These are phyloP conservation scores for Colletotrichum viniferum DNA, from an alignment of 2,329 filamentous ascomycete species.

Conservation along the genomic window DNA sequence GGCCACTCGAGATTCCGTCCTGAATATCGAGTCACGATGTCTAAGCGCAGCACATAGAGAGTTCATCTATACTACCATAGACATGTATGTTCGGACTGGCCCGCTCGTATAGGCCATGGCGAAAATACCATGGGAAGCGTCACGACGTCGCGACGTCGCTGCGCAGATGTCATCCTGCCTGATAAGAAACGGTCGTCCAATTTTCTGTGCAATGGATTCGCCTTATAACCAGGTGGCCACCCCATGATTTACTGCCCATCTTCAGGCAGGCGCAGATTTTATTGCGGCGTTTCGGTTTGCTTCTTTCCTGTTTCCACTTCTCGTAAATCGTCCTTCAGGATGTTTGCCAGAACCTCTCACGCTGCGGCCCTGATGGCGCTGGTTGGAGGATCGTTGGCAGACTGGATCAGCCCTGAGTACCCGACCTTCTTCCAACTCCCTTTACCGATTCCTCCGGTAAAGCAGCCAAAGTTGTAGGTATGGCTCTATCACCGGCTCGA, in stretches of 20 bases:
- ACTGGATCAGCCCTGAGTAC: not conserved
- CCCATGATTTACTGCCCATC: not conserved
- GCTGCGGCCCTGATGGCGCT: not conserved
- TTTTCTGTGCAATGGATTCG: not conserved
- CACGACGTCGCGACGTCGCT: not conserved
- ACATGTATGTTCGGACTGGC: not conserved
- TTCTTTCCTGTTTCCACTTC: not conserved
- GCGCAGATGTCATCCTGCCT: not conserved
- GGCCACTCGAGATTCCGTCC: not conserved
- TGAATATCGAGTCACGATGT: not conserved
- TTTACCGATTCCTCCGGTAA: not conserved
- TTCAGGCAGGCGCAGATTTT: not conserved
- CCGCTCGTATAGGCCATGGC: not conserved
- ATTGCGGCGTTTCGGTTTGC: not conserved
- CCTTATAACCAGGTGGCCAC: not conserved
- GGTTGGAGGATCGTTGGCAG: not conserved
- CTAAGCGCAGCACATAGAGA: not conserved
- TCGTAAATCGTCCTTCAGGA: not conserved
- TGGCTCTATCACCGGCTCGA: not conserved
- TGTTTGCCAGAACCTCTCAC: not conserved
- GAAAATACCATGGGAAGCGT: not conserved
- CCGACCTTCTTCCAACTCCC: not conserved
- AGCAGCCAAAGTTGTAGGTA: not conserved
- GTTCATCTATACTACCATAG: not conserved
- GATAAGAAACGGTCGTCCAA: not conserved